Percentiles rank a stretch among this genome's conserved stretches.
phyloP scores from a whole-genome alignment of 2,329 filamentous ascomycete genomes.

The Mariannaea elegans region DNA sequence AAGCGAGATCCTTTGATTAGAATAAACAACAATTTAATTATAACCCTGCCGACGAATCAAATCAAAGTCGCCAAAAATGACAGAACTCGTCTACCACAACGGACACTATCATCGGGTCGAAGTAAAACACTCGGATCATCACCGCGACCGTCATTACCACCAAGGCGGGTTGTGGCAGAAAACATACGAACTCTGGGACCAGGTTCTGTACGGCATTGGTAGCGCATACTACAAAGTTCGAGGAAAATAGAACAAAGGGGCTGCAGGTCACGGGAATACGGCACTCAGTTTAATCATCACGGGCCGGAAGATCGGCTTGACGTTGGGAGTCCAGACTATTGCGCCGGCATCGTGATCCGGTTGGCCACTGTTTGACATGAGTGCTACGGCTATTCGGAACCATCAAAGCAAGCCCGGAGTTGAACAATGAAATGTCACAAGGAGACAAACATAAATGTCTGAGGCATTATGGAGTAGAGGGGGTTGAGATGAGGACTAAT shows the following conservation, averaged over 20 bases:
- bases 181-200: constrained; percentile 51
- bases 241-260: constrained; percentile 27
- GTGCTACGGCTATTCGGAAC: constrained; percentile 10
- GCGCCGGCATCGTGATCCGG: neutral
- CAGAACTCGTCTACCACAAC: constrained; percentile 43
- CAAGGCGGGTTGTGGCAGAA: constrained; percentile 41
- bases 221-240: constrained; percentile 49
- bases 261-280: constrained; percentile 25
- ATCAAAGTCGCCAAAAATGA: constrained; percentile 26
- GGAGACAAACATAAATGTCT: neutral
- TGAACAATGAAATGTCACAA: neutral
- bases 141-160: constrained; percentile 16
- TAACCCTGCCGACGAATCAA: neutral
- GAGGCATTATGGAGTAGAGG: neutral
- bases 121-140: constrained; percentile 22
- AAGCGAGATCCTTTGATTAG: constrained; percentile 5
- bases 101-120: constrained; percentile 41
- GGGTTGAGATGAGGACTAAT: constrained; percentile 11
- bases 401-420: neutral
- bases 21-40: constrained; percentile 7
- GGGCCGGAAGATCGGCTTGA: constrained; percentile 4
- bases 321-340: neutral
- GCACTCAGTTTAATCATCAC: neutral
- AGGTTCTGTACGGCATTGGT: constrained; percentile 50
- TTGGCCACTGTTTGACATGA: neutral